Base-by-base conservation (phyloP, 768 basidiomycete genomes). In the Coprinopsis marcescibilis region DNA sequence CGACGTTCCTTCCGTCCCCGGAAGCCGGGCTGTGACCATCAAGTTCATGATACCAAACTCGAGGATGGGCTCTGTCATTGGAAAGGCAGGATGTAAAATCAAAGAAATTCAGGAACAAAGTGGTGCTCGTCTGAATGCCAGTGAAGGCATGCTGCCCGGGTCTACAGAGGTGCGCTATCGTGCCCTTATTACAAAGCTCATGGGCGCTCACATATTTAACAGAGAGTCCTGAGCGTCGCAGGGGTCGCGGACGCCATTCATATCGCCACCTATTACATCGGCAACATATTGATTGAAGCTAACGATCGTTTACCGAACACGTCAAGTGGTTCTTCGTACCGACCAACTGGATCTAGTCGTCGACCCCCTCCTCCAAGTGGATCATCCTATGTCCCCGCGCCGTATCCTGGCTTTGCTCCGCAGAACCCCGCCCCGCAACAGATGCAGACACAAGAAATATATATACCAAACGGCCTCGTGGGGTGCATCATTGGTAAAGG, bases 1-100 rank as follows among this genome's bases (percentile, higher is more conserved):
- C 66, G 96, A 97, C 58, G 85, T 89, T 36, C 91, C 96, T 17
- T 98, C 95, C 27, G 90, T 98, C 4, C 96, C 96, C 37, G 96
- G 96, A 49, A 96, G 93, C 60, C 82, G 94, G 50, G 95, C 96
- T 23, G 96, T 99, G 45, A 98, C 96, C 24, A 98, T 99, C 76
- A 97, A 98, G 65, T 98, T 92, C 62, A 97, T 98, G 87, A 96
- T 98, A 48, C 95, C 95, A 53, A 97, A 98, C 67, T 94, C 92
- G 8, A 87, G 95, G 49, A 98, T 98, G 95, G 95, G 95, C 33
- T 96, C 93, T 14, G 92, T 97, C 50, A 99, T 99, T 59, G 96
- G 96, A 47, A 98, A 96, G 65, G 89, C 86, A 52, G 96, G 96
- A 25, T 85, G 85, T 29, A 99, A 99, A 67, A 99, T 99, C 65